Conservation (phyloP, 1,284 basidiomycete species). For the Porphyrellus sp. region DNA sequence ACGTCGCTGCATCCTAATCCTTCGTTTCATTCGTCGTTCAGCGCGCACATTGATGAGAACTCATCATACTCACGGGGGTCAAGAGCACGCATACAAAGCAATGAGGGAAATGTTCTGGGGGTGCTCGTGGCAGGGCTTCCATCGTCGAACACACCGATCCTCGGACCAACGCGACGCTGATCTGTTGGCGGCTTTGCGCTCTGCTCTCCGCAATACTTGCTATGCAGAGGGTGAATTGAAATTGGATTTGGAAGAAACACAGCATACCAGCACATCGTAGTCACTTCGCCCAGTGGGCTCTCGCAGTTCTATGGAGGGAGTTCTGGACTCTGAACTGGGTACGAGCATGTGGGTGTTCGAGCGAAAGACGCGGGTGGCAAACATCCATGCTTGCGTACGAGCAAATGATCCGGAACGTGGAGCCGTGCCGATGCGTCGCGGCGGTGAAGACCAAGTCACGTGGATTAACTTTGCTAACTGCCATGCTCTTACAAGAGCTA, state of each 20-base stretch:
- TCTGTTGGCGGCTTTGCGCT: background rate
- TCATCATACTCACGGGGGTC: background rate
- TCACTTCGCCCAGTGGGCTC: background rate
- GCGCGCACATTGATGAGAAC: background rate
- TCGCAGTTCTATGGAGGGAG: background rate
- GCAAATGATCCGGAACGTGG: background rate
- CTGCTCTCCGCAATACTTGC: constrained; percentile 1
- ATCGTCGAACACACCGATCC: constrained; percentile 15
- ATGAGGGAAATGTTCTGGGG: constrained; percentile 1
- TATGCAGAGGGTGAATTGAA: background rate
- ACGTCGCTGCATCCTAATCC: background rate
- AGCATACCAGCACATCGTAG: background rate
- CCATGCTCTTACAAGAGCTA: no score
- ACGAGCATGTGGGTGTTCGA: background rate
- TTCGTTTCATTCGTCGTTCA: background rate
- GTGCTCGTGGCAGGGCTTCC: background rate
- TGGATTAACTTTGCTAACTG: background rate
- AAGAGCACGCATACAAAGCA: background rate
- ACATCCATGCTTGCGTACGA: background rate
- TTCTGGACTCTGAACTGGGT: background rate
- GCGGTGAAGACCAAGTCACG: background rate
- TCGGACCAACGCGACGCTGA: constrained; percentile 10
- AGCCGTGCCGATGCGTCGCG: background rate
- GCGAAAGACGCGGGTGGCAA: background rate
- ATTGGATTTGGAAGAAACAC: constrained; percentile 8